Conservation (phyloP, 2,329 filamentous ascomycete genomes). For the Calycina herbarum region DNA sequence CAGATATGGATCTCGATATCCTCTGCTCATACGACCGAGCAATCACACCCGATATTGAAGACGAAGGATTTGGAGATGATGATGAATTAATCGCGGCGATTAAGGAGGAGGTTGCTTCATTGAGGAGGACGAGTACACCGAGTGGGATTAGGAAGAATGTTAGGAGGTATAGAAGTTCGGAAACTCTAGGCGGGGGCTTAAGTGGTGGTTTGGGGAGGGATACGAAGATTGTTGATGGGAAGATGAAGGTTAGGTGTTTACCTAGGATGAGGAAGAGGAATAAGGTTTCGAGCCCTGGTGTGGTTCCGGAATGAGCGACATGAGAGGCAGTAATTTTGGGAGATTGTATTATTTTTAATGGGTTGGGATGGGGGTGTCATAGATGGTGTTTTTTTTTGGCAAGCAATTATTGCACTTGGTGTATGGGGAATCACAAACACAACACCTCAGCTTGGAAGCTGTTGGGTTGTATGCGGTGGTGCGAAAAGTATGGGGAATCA, state of each 20-base stretch:
- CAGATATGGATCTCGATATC: not conserved
- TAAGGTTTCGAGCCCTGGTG: not conserved
- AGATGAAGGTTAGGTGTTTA: conserved; percentile 10
- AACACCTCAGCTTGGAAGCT: too few species aligned
- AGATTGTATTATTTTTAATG: too few species aligned
- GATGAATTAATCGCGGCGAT: conserved; percentile 11
- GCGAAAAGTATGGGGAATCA: too few species aligned
- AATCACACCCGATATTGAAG: conserved; percentile 18
- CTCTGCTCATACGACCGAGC: not conserved
- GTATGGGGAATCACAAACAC: too few species aligned
- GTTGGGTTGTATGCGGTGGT: too few species aligned
- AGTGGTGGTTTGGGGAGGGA: conserved; percentile 14
- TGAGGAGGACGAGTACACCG: conserved; percentile 25
- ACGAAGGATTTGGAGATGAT: conserved; percentile 31
- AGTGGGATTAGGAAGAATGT: conserved; percentile 11
- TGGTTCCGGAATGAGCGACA: too few species aligned
- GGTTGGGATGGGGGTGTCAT: too few species aligned
- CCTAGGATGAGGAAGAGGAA: conserved; percentile 13
- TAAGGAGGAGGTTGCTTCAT: conserved; percentile 22
- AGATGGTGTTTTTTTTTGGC: too few species aligned
- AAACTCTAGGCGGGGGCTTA: too few species aligned
- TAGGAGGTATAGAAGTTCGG: conserved; percentile 20
- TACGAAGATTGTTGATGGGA: conserved; percentile 4
- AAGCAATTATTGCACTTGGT: too few species aligned
- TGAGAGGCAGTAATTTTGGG: too few species aligned